Evolutionary conservation across 208 protist species (phyloP), one percentile per base, ranked within the genome.

Genomic region (Trypanosoma scelopori): DNA sequence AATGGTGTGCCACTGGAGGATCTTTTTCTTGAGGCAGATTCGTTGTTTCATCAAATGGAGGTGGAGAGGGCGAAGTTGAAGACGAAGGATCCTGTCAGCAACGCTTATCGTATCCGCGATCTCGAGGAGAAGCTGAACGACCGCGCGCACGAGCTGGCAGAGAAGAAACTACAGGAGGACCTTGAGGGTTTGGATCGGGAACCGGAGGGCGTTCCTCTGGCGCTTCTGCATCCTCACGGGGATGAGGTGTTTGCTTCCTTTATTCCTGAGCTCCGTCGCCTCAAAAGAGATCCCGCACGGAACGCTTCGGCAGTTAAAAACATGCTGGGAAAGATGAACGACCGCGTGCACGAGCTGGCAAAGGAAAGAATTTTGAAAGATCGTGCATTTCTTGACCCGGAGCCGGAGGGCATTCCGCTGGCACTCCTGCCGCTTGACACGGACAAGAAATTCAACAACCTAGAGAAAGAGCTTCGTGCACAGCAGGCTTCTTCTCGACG

Each of bases 1-100:
- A 71, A 82, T 22, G 79, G 84, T 30, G 84, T 90, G 18, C 61
- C 79, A 5, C 7, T 88, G 18, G 52, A 35, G 37, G 80, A 81
- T 23, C 66, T 93, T 37, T 78, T 73, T 45, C 83, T 93, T 35
- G 74, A 82, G 55, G 72, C 64, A 9, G 83, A 93, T 62, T 49
- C 45, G 42, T 76, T 79, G 71, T 89, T 93, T 41, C 84, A 90
- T 61, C 61, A 76, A 52, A 76, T 89, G 77, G 87, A 93, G 74
- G 74, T 87, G 48, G 83, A 93, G 65, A 71, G 83, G 3, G 81
- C 83, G 18, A 81, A 78, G 55, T 64, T 87, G 60, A 88, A 82
- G 70, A 55, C 60, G 22, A 77, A 73, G 71, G 84, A 86, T 53
- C 66, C 81, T 23, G 56, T 68, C 20, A 53, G 56, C 53, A 79